phyloP scores from a whole-genome alignment of 2,329 filamentous ascomycete genomes.

The Leptosphaerulina australis region DNA sequence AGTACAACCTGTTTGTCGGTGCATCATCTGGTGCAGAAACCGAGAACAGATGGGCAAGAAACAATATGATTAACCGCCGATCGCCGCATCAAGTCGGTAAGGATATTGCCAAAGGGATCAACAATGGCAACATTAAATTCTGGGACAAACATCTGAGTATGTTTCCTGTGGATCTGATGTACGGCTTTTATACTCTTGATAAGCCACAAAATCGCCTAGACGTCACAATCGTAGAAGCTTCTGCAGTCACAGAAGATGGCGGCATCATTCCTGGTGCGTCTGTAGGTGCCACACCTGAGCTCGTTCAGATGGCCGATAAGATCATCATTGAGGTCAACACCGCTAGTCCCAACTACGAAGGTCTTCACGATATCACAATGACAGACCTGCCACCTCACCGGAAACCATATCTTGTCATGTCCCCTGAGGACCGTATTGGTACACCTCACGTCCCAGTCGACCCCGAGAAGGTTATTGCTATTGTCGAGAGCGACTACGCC shows the following conservation, averaged over 20 bases:
- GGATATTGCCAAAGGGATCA: conserved; percentile 87
- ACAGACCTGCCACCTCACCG: conserved; percentile 80
- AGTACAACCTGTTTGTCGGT: conserved; percentile 86
- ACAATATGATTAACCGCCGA: conserved; percentile 89
- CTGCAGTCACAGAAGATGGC: conserved; percentile 84
- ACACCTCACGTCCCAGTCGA: conserved; percentile 82
- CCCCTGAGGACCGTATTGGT: conserved; percentile 84
- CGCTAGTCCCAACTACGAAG: conserved; percentile 80
- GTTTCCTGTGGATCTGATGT: conserved; percentile 87
- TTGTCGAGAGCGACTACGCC: conserved; percentile 83
- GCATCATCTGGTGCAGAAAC: conserved; percentile 90
- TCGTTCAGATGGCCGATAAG: conserved; percentile 91
- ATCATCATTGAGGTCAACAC: conserved; percentile 95
- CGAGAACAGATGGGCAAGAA: conserved; percentile 85
- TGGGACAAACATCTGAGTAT: conserved; percentile 94
- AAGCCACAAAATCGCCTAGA: conserved; percentile 76
- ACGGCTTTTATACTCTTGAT: conserved; percentile 83
- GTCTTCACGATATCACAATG: conserved; percentile 86
- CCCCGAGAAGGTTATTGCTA: conserved; percentile 80
- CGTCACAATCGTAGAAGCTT: conserved; percentile 84
- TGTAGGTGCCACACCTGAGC: conserved; percentile 82
- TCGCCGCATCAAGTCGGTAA: conserved; percentile 90
- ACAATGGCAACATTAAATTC: conserved; percentile 85
- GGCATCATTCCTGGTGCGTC: conserved; percentile 87
- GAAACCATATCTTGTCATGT: conserved; percentile 86